Conservation (phyloP, 148 eudicot species). For the Cornus suecica region DNA sequence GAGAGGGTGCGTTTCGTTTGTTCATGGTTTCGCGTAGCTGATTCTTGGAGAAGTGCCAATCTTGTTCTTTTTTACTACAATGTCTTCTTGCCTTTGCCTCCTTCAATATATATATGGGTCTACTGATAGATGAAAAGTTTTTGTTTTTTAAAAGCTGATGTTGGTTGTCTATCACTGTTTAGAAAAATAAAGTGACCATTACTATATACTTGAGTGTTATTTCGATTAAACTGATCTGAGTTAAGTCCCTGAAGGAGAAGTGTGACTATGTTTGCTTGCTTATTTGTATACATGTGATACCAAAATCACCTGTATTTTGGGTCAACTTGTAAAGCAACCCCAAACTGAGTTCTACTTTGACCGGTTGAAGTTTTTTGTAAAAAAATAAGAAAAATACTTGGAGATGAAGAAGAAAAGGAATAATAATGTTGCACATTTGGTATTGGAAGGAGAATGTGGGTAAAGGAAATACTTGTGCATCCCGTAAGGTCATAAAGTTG, state of each 20-base stretch:
- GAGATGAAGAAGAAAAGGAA: neutral
- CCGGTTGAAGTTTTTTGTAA: neutral
- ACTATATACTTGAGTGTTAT: neutral
- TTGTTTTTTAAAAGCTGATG: neutral
- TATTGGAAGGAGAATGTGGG: neutral
- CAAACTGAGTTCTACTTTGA: neutral
- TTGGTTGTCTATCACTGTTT: neutral
- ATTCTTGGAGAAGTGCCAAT: neutral
- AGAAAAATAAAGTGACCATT: neutral
- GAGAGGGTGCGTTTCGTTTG: too few species aligned
- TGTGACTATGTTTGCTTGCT: neutral
- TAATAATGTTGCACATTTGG: neutral
- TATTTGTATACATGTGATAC: too few species aligned
- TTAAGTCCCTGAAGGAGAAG: too few species aligned
- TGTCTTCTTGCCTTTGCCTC: neutral
- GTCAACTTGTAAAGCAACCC: neutral
- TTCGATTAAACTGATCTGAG: neutral
- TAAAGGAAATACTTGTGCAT: neutral
- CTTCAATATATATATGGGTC: neutral
- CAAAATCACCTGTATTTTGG: neutral
- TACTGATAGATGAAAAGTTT: neutral
- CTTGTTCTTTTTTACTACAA: neutral
- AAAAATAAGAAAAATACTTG: neutral
- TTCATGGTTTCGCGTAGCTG: neutral
- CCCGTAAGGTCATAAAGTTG: neutral